Conservation (phyloP, 805 yeast species). For the Yamadazyma nakazawae region DNA sequence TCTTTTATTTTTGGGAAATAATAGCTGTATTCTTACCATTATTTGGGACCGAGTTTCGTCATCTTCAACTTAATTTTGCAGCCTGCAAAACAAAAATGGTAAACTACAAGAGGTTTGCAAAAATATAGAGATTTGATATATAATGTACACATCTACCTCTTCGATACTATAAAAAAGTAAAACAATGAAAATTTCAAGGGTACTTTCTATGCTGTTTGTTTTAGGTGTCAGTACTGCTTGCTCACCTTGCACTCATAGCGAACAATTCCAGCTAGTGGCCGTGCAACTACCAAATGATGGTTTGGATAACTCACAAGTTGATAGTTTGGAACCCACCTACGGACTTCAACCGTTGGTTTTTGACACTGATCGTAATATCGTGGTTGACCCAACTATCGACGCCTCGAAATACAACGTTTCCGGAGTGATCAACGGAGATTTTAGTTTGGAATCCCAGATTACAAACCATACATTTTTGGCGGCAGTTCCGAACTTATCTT, state of each 20-base stretch:
- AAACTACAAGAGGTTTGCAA: background rate
- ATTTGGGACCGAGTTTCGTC: background rate
- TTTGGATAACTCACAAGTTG: background rate
- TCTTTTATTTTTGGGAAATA: background rate
- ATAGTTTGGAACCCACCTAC: background rate
- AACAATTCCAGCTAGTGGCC: conserved; percentile 8
- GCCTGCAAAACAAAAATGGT: background rate
- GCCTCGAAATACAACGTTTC: conserved; percentile 1
- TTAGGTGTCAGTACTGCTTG: background rate
- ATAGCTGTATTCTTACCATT: background rate
- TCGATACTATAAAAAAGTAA: background rate
- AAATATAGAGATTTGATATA: too few species aligned
- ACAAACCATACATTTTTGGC: background rate
- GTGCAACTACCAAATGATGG: conserved; percentile 4
- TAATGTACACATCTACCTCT: background rate
- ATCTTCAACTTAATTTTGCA: background rate
- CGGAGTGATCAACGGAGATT: conserved; percentile 9
- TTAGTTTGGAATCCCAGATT: background rate
- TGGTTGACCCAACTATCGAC: conserved; percentile 4
- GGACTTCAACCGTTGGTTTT: conserved; percentile 6
- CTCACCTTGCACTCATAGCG: background rate
- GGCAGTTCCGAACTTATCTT: background rate
- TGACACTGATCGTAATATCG: conserved; percentile 5
- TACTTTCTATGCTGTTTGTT: background rate
- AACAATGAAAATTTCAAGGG: background rate